phyloP scores from a whole-genome alignment of 1,284 basidiomycete genomes.

The Ustilago bromivora region DNA sequence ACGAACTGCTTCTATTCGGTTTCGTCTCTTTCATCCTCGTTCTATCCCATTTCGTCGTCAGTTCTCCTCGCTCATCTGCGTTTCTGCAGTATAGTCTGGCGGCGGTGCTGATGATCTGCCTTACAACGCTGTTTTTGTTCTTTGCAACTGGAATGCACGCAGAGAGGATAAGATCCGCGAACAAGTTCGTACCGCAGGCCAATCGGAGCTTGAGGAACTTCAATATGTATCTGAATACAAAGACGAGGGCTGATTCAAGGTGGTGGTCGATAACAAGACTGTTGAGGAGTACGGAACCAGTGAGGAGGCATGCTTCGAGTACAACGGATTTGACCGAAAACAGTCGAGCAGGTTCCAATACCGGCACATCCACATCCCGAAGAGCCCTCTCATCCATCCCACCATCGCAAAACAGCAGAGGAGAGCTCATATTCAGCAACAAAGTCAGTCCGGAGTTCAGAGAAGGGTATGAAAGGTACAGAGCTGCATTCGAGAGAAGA shows the following conservation, averaged over 20 bases:
- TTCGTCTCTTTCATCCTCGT: constrained; percentile 77
- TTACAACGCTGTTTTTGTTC: constrained; percentile 89
- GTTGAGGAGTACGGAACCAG: not conserved
- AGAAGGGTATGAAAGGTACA: constrained; percentile 92
- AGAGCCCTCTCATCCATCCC: constrained; percentile 80
- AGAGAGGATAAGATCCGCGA: constrained; percentile 95
- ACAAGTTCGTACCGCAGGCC: constrained; percentile 97
- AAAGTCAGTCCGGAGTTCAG: constrained; percentile 85
- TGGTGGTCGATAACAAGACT: constrained; percentile 19
- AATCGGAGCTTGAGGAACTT: constrained; percentile 90
- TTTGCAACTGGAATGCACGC: constrained; percentile 96
- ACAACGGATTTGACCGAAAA: not conserved
- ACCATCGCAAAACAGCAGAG: constrained; percentile 87
- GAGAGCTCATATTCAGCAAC: constrained; percentile 94
- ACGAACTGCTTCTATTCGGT: constrained; percentile 73
- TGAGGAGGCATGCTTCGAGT: not conserved
- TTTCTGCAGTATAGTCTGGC: constrained; percentile 58
- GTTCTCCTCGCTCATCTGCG: constrained; percentile 66
- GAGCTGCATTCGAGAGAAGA: constrained; percentile 86
- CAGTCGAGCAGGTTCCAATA: constrained; percentile 6
- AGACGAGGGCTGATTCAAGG: constrained; percentile 75
- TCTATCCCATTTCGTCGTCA: constrained; percentile 79
- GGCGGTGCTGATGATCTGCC: constrained; percentile 59
- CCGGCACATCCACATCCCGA: constrained; percentile 6
- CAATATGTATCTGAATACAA: constrained; percentile 97